These are phyloP conservation scores for Stentor coeruleus DNA, from an alignment of 73 alveolate species.

Conservation along the genomic window DNA sequence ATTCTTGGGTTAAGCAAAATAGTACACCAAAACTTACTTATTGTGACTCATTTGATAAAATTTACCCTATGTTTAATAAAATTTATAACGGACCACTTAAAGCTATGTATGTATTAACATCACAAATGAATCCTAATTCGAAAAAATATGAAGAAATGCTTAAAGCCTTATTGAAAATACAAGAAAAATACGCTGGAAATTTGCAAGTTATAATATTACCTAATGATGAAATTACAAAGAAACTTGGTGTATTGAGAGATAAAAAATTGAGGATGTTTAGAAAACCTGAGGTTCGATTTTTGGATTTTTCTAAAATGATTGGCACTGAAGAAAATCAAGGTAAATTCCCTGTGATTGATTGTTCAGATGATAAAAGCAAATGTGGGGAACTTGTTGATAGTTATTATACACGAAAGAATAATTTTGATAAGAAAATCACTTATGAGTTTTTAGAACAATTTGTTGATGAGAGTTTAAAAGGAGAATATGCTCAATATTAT, in stretches of 20 bases:
- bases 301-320: not conserved
- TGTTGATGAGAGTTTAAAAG: not conserved
- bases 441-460: not conserved
- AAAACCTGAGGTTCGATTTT: not conserved
- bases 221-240: not conserved
- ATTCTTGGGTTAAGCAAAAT: not conserved
- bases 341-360: not conserved
- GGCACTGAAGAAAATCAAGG: not conserved
- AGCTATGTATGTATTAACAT: slow-evolving; percentile 2
- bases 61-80: not conserved
- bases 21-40: not conserved
- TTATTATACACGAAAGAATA: not conserved
- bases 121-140: not conserved
- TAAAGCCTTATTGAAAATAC: not conserved
- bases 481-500: not conserved
- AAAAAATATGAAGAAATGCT: not conserved
- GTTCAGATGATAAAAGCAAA: not conserved
- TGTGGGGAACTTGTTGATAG: slow-evolving; percentile 1
- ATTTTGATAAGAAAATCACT: not conserved
- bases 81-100: slow-evolving; percentile 9
- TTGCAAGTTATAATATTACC: not conserved
- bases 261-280: not conserved
- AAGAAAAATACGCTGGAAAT: not conserved
- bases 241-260: not conserved
- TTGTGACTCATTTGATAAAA: not conserved